Percentiles rank a stretch among this genome's conserved stretches.
Evolutionary conservation across 305 asterid species (phyloP).

Genomic region (Solanum hybrid): DNA sequence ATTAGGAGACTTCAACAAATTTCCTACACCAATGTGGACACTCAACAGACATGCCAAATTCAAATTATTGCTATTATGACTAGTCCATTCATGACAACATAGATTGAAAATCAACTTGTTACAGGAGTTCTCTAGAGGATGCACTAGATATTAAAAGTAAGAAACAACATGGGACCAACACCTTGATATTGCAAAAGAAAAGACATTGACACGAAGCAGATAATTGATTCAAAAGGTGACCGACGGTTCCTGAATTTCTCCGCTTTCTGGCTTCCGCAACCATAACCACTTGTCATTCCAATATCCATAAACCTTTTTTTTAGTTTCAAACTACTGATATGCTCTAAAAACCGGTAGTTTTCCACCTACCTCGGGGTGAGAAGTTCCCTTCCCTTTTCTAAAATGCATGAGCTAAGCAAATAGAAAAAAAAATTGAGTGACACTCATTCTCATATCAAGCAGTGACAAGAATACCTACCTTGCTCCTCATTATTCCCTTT

Average conservation of each 20-base stretch:
- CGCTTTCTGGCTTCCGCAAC: not conserved
- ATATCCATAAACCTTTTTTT: not conserved
- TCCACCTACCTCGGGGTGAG: not conserved
- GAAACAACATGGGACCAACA: not conserved
- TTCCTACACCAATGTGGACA: not conserved
- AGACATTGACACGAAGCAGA: not conserved
- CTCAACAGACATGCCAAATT: not conserved
- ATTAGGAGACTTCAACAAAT: not conserved
- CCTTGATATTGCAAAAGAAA: not conserved
- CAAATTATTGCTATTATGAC: not conserved
- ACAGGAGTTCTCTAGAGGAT: not conserved
- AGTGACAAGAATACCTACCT: slow-evolving; percentile 18
- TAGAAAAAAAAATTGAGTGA: not conserved
- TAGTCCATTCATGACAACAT: not conserved
- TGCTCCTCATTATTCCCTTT: slow-evolving; percentile 24
- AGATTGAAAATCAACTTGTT: not conserved
- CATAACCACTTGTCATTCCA: not conserved
- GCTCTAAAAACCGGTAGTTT: not conserved
- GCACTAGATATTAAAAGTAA: not conserved
- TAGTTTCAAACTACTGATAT: not conserved
- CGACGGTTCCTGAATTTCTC: not conserved
- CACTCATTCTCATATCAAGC: not conserved
- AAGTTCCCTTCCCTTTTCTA: not conserved
- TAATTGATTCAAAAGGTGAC: not conserved
- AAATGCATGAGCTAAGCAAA: not conserved